A percentile compares a stretch with the other conserved stretches of the same genome.
Evolutionary conservation across 2,329 filamentous ascomycete genomes (phyloP).

Genomic region (Aspergillus niger): DNA sequence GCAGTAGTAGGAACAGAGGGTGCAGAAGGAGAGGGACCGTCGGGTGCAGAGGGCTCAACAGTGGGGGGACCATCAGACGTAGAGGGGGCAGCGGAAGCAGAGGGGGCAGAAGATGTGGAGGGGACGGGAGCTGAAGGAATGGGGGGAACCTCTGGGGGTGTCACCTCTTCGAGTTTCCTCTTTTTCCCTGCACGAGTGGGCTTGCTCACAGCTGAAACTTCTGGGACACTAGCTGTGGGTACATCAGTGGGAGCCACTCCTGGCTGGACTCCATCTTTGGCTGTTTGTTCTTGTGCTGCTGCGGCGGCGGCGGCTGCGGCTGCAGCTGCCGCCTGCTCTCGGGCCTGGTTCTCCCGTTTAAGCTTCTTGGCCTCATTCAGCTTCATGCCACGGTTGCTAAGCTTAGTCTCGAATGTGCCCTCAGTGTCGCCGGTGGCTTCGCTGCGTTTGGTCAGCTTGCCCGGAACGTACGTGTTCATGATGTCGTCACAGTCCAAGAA

Average conservation of each 20-base stretch:
- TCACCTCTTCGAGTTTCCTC: constrained; percentile 57
- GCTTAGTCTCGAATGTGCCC: constrained; percentile 51
- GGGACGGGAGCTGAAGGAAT: neutral
- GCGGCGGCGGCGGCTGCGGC: constrained; percentile 17
- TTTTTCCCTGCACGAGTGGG: constrained; percentile 42
- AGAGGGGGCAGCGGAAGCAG: neutral
- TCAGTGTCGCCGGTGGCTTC: constrained; percentile 44
- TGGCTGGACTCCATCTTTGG: constrained; percentile 16
- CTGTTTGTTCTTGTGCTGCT: constrained; percentile 24
- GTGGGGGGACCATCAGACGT: neutral
- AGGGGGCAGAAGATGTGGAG: neutral
- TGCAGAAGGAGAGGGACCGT: neutral
- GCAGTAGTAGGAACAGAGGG: neutral
- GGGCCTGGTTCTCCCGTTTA: constrained; percentile 56
- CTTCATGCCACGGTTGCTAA: constrained; percentile 62
- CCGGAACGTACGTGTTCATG: constrained; percentile 40
- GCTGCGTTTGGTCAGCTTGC: constrained; percentile 42
- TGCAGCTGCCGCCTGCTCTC: constrained; percentile 48
- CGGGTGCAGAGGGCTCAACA: neutral
- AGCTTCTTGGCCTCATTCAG: constrained; percentile 64
- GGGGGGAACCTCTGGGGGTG: constrained; percentile 28
- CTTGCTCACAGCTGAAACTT: constrained; percentile 17
- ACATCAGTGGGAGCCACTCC: constrained; percentile 12
- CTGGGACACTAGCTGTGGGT: constrained; percentile 11
- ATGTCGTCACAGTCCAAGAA: constrained; percentile 60